Evolutionary conservation across 805 yeast species (phyloP).

Genomic region (Maudiozyma bulderi): DNA sequence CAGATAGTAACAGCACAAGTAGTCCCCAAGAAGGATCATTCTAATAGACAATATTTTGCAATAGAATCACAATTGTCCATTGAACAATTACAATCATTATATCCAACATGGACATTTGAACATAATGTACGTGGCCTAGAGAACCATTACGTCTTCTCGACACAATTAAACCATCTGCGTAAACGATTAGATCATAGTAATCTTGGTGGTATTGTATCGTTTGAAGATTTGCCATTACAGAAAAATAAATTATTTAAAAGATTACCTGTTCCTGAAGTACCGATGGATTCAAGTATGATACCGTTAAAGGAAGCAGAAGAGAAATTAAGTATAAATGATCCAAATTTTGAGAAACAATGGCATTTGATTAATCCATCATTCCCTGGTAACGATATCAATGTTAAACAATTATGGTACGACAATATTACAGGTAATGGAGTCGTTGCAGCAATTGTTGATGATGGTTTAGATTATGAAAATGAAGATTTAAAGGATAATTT

Average conservation of each 20-base stretch:
- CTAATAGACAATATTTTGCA: slow-evolving; percentile 47
- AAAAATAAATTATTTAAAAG: slow-evolving; percentile 38
- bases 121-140: slow-evolving; percentile 54
- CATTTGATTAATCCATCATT: slow-evolving; percentile 67
- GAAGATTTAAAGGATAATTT: slow-evolving; percentile 65
- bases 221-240: slow-evolving; percentile 48
- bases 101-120: slow-evolving; percentile 48
- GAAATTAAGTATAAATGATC: slow-evolving; percentile 63
- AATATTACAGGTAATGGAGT: slow-evolving; percentile 75
- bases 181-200: slow-evolving; percentile 10
- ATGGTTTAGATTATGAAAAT: slow-evolving; percentile 80
- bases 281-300: slow-evolving; percentile 43
- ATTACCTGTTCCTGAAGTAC: slow-evolving; percentile 43
- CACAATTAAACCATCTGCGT: slow-evolving; percentile 18
- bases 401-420: slow-evolving; percentile 73
- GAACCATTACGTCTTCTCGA: slow-evolving; percentile 59
- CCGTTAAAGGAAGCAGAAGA: slow-evolving; percentile 39
- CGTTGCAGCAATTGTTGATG: slow-evolving; percentile 86
- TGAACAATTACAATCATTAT: slow-evolving; percentile 29
- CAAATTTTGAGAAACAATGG: slow-evolving; percentile 82
- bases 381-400: slow-evolving; percentile 82
- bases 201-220: slow-evolving; percentile 26
- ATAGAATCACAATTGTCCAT: slow-evolving; percentile 40
- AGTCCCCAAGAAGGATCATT: slow-evolving; percentile 42
- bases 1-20: background rate